Conservation (phyloP, 306 rosid species). For the Cicer chorassanicum region DNA sequence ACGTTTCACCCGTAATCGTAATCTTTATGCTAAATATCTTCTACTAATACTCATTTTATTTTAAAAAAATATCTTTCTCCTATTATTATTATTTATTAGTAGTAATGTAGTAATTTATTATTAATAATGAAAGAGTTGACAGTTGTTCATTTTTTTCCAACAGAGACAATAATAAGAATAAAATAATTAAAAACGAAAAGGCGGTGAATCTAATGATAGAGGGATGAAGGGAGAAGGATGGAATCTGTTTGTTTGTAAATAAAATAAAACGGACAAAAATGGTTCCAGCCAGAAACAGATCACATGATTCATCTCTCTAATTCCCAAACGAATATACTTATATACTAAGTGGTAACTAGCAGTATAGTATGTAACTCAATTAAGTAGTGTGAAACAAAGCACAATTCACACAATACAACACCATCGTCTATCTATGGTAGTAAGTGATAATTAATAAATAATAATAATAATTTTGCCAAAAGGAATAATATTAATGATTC, state of each 20-base stretch:
- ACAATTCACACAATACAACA: too few species aligned
- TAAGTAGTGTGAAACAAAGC: too few species aligned
- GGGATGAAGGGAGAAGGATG: conserved; percentile 22
- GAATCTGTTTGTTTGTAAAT: conserved; percentile 7
- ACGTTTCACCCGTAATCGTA: too few species aligned
- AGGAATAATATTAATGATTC: too few species aligned
- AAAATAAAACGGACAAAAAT: conserved; percentile 27
- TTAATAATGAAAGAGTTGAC: background rate
- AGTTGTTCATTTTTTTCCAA: background rate
- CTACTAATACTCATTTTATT: too few species aligned
- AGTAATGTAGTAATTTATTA: too few species aligned
- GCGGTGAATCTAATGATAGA: conserved; percentile 8
- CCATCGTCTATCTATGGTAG: background rate
- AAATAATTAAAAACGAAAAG: background rate
- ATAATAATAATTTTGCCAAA: background rate
- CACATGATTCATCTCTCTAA: background rate
- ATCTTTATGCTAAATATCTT: too few species aligned
- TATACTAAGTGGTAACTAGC: too few species aligned
- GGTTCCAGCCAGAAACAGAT: conserved; percentile 38
- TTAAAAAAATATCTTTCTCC: too few species aligned
- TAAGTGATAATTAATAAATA: background rate
- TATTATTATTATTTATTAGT: too few species aligned
- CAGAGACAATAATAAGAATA: background rate
- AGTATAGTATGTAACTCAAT: too few species aligned
- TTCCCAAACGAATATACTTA: too few species aligned